These are phyloP conservation scores for Lindgomyces ingoldianus DNA, from an alignment of 495 filamentous ascomycete species.

Conservation along the genomic window DNA sequence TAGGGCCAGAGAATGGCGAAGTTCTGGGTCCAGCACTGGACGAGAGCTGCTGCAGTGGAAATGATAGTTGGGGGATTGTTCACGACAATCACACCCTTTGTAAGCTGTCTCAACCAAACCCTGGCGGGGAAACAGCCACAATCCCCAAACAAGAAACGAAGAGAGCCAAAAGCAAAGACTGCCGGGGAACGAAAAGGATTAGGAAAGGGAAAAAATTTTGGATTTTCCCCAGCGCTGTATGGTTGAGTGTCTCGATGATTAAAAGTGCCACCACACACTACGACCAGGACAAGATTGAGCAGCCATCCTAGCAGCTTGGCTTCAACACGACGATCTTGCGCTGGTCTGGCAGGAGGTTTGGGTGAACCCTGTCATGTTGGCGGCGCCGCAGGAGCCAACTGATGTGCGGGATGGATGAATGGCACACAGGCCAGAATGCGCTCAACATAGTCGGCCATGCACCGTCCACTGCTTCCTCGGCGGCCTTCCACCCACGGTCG, in stretches of 20 bases:
- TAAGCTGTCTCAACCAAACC: background rate
- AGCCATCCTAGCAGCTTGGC: slow-evolving; percentile 35
- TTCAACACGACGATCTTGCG: slow-evolving; percentile 34
- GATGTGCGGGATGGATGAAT: slow-evolving; percentile 39
- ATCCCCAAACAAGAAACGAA: slow-evolving; percentile 9
- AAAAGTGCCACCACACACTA: slow-evolving; percentile 31
- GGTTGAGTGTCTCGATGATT: slow-evolving; percentile 28
- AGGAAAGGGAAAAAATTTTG: background rate
- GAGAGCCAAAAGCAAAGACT: slow-evolving; percentile 28
- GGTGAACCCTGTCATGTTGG: slow-evolving; percentile 34
- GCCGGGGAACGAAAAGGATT: slow-evolving; percentile 8
- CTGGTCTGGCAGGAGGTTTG: slow-evolving; percentile 36
- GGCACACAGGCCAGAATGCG: slow-evolving; percentile 13
- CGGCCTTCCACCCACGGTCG: background rate
- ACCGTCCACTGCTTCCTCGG: slow-evolving; percentile 2
- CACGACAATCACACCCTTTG: slow-evolving; percentile 11
- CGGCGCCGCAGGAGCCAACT: slow-evolving; percentile 35
- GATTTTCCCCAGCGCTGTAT: slow-evolving; percentile 27
- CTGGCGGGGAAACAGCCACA: slow-evolving; percentile 22
- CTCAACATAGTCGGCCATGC: slow-evolving; percentile 11
- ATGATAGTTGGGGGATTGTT: slow-evolving; percentile 4
- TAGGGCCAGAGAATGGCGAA: slow-evolving; percentile 30
- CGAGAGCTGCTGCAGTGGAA: background rate
- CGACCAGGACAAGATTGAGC: slow-evolving; percentile 21
- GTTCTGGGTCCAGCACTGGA: slow-evolving; percentile 15